phyloP scores from a whole-genome alignment of 2,329 filamentous ascomycete species.

The Paecilomyces formosus region DNA sequence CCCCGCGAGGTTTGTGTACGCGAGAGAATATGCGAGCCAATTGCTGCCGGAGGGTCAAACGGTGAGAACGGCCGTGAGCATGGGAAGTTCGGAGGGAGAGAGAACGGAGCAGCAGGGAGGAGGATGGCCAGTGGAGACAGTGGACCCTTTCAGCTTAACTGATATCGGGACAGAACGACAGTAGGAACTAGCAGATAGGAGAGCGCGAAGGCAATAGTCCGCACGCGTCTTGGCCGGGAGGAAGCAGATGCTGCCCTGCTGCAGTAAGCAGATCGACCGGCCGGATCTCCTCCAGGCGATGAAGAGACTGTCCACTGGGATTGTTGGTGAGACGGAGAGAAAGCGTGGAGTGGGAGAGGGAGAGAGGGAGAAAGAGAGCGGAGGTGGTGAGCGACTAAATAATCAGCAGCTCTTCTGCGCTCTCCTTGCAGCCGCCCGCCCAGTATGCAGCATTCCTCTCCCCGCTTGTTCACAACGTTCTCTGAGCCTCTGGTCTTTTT shows the following conservation, averaged over 20 bases:
- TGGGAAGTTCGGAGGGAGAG: slow-evolving; percentile 1
- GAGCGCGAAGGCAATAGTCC: background rate
- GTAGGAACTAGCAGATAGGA: background rate
- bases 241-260: background rate
- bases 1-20: background rate
- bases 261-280: background rate
- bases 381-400: background rate
- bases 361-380: background rate
- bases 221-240: background rate
- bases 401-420: background rate
- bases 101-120: background rate
- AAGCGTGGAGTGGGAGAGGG: background rate
- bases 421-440: background rate
- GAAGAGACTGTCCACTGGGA: background rate
- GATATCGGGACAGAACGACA: background rate
- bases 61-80: slow-evolving; percentile 9
- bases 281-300: background rate
- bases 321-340: background rate
- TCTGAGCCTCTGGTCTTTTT: background rate
- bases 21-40: background rate
- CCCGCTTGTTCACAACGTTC: background rate
- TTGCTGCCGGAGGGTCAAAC: slow-evolving; percentile 6
- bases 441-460: background rate
- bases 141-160: background rate
- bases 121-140: background rate